Percentiles rank a stretch among this genome's conserved stretches.
Conservation (phyloP, 352 stramenopile genomes). For the Pilasporangium apinafurcum region DNA sequence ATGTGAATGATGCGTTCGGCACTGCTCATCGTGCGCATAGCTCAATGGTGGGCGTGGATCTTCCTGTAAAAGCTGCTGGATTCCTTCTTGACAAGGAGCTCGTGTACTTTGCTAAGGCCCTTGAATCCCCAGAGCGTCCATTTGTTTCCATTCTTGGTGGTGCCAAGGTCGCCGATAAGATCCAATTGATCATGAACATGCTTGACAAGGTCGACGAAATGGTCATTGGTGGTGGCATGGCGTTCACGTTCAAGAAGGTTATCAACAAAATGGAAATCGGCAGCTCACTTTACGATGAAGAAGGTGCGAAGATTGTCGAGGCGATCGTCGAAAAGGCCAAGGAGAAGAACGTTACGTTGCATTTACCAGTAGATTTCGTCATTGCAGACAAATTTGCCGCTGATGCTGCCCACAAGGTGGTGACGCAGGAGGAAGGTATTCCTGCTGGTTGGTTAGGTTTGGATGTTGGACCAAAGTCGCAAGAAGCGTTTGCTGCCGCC, state of each 20-base stretch:
- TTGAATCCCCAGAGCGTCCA: slow-evolving; percentile 95
- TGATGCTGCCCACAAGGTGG: slow-evolving; percentile 90
- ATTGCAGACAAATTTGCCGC: slow-evolving; percentile 96
- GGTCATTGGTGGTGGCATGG: slow-evolving; percentile 99
- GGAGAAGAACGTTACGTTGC: slow-evolving; percentile 96
- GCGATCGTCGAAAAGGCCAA: slow-evolving; percentile 97
- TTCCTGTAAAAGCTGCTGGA: slow-evolving; percentile 87
- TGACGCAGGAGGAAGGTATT: slow-evolving; percentile 91
- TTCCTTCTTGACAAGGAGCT: slow-evolving; percentile 99
- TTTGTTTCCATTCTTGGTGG: slow-evolving; percentile 98
- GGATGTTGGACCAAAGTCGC: slow-evolving; percentile 95
- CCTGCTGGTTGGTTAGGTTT: slow-evolving; percentile 96
- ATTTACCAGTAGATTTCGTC: slow-evolving; percentile 97
- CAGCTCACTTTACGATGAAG: slow-evolving; percentile 89
- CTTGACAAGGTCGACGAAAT: slow-evolving; percentile 99
- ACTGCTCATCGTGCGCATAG: slow-evolving; percentile 98
- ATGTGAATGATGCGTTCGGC: slow-evolving; percentile 99
- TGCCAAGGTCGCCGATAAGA: slow-evolving; percentile 99
- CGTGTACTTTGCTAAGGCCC: slow-evolving; percentile 98
- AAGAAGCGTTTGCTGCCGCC: slow-evolving; percentile 73
- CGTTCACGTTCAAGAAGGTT: slow-evolving; percentile 99
- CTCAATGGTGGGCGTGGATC: slow-evolving; percentile 96
- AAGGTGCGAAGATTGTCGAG: slow-evolving; percentile 79
- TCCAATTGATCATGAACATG: slow-evolving; percentile 99
- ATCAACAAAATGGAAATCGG: slow-evolving; percentile 95